These are phyloP conservation scores for Cinchona pubescens DNA, from an alignment of 257 asterid species.

Conservation along the genomic window DNA sequence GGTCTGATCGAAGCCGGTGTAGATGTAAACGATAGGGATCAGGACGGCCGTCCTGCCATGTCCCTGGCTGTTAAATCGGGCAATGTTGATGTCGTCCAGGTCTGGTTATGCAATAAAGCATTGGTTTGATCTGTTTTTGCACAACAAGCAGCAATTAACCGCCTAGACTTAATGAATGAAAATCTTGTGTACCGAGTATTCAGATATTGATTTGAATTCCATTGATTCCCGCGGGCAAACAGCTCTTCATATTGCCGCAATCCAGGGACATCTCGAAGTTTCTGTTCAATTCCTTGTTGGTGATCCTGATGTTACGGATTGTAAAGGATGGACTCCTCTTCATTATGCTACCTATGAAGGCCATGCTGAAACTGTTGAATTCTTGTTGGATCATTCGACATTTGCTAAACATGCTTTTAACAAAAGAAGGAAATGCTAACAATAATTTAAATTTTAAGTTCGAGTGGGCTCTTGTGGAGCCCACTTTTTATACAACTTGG, in stretches of 20 bases:
- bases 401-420: constrained; percentile 44
- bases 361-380: constrained; percentile 33
- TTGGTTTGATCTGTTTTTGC: constrained; percentile 38
- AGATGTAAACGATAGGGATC: constrained; percentile 39
- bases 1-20: constrained; percentile 62
- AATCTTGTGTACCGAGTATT: constrained; percentile 36
- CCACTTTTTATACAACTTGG: too few species aligned
- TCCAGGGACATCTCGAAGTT: constrained; percentile 39
- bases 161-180: constrained; percentile 59
- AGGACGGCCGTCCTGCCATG: constrained; percentile 29
- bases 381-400: constrained; percentile 33
- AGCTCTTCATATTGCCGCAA: constrained; percentile 58
- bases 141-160: constrained; percentile 42
- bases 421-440: constrained; percentile 49
- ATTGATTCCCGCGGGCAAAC: constrained; percentile 40
- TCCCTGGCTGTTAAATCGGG: constrained; percentile 52
- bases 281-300: constrained; percentile 44
- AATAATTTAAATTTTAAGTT: too few species aligned
- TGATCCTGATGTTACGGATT: constrained; percentile 37
- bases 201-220: constrained; percentile 52
- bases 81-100: constrained; percentile 31
- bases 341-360: constrained; percentile 55
- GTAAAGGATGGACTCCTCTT: constrained; percentile 51
- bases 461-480: too few species aligned
- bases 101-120: constrained; percentile 40